Percentiles rank a stretch among this genome's conserved stretches.
phyloP scores from a whole-genome alignment of 345 rosid genomes.

The Corymbia maculata region DNA sequence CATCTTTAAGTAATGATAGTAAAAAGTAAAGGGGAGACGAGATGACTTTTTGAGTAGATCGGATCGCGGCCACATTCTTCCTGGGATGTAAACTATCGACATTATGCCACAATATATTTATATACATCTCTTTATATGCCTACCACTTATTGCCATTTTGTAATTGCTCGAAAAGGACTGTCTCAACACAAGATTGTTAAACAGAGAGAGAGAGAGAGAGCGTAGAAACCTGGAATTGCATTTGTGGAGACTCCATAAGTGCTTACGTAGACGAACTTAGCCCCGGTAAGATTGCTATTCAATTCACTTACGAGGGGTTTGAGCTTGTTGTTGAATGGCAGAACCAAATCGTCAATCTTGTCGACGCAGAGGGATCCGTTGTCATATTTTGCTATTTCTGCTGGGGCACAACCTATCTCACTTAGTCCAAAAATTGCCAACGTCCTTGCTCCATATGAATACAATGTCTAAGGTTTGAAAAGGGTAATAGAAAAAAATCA shows the following conservation, averaged over 20 bases:
- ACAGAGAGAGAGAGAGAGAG: background rate
- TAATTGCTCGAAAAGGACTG: background rate
- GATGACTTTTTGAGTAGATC: background rate
- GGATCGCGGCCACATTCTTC: background rate
- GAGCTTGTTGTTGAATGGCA: constrained; percentile 9
- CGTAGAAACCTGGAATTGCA: background rate
- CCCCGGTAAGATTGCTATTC: constrained; percentile 5
- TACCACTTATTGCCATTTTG: background rate
- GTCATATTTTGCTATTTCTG: background rate
- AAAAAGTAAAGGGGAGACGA: background rate
- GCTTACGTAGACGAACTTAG: constrained; percentile 11
- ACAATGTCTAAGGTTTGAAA: constrained; percentile 3
- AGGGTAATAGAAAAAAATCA: background rate
- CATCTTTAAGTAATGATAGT: background rate
- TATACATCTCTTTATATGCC: background rate
- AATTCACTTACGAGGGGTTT: constrained; percentile 8
- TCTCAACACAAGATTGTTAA: background rate
- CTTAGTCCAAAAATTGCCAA: constrained; percentile 23
- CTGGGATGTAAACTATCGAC: background rate
- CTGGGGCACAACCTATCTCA: constrained; percentile 13
- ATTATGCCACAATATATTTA: background rate
- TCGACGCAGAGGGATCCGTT: constrained; percentile 7
- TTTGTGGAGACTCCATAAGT: background rate
- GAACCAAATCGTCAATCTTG: background rate
- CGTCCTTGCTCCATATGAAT: constrained; percentile 20